Percentiles rank a stretch among this genome's conserved stretches.
phyloP scores from a whole-genome alignment of 345 rosid genomes.

The Hibiscus tridactylites region DNA sequence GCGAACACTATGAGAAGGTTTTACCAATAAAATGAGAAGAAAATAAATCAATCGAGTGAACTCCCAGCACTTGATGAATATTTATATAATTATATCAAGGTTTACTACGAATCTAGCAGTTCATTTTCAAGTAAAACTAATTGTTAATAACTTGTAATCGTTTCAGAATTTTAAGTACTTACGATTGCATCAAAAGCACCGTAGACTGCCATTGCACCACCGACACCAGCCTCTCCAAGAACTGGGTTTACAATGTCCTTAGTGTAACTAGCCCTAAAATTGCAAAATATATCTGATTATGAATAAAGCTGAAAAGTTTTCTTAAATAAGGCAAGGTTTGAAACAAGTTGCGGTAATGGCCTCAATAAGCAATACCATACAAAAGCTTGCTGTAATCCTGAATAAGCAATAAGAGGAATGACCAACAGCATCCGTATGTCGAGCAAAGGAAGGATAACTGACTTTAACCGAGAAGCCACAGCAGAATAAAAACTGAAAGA shows the following conservation, averaged over 20 bases:
- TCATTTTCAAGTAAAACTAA: not conserved
- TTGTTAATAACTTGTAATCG: not conserved
- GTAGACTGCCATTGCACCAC: conserved; percentile 84
- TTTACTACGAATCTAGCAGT: not conserved
- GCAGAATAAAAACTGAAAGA: conserved; percentile 44
- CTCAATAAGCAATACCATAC: conserved; percentile 49
- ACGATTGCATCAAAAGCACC: conserved; percentile 87
- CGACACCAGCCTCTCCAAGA: conserved; percentile 79
- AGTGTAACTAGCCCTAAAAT: conserved; percentile 78
- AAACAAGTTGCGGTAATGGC: not conserved
- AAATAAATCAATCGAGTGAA: not conserved
- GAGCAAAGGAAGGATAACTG: conserved; percentile 58
- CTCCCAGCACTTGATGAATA: not conserved
- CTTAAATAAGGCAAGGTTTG: not conserved
- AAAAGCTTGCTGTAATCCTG: conserved; percentile 92
- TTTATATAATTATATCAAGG: not conserved
- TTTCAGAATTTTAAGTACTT: conserved; percentile 26
- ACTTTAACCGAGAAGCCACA: conserved; percentile 40
- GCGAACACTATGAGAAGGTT: conserved; percentile 50
- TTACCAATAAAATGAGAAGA: conserved; percentile 7
- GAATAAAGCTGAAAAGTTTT: not conserved
- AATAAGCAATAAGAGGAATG: conserved; percentile 80
- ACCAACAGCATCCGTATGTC: conserved; percentile 66
- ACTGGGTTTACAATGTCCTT: conserved; percentile 75
- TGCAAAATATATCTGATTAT: not conserved